Evolutionary conservation across 805 yeast species (phyloP), one percentile per base, ranked within the genome.

Genomic region (Ogataea philodendri): DNA sequence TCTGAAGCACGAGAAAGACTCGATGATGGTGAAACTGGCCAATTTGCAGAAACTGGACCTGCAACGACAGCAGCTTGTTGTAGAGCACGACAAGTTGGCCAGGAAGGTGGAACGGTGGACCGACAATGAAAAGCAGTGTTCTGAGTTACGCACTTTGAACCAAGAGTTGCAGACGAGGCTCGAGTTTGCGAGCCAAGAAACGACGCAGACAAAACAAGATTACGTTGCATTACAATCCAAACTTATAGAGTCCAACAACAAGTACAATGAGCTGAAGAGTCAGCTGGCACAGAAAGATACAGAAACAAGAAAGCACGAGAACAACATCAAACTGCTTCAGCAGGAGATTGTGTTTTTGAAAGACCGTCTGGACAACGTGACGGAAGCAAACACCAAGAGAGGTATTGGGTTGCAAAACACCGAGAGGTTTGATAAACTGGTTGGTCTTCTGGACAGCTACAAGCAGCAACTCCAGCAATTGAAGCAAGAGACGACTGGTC

Each of bases 391-490:
- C 30, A 41, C 35, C 2, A 45, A 42, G 14, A 41, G 38, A 13
- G 34, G 23, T 9, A 7, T 30, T 5, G 57, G 44, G 20, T 34
- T 31, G 16, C 42, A 49, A 16, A 39, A 45, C 39, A 24, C 43
- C 3, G 17, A 45, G 35, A 30, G 56, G 28, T 59, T 63, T 22
- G 52, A 52, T 9, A 51, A 52, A 7, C 59, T 76, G 17, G 76
- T 70, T 39, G 59, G 58, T 26, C 51, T 81, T 18, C 69, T 81
- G 1, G 78, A 72, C 26, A 76, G 72, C 3, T 78, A 80, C 47
- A 78, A 76, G 46, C 49, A 49, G 10, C 77, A 78, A 46, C 60
- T 78, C 3, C 66, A 66, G 23, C 65, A 60, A 14, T 50, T 77
- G 8, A 9, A 17, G 25, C 10, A 15, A 9, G 28, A 24, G 2